A percentile compares a stretch with the other conserved stretches of the same genome.
Evolutionary conservation across 257 asterid species (phyloP).

Genomic region (Solanum bukasovii): DNA sequence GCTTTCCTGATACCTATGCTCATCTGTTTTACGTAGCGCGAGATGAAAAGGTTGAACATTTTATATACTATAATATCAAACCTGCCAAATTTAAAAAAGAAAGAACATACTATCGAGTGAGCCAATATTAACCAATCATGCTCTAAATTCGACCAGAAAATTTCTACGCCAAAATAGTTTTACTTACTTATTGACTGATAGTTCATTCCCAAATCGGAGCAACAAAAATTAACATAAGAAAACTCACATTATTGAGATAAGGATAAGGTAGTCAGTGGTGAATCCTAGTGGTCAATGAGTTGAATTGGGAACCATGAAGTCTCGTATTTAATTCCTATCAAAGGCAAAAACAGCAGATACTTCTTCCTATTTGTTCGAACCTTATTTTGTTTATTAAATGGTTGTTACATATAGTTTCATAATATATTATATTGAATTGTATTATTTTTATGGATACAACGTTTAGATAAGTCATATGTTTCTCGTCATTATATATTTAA

Average conservation of each 20-base stretch:
- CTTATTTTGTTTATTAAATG: too few species aligned
- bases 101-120: neutral
- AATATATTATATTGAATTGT: neutral
- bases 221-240: neutral
- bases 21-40: slow-evolving; percentile 2
- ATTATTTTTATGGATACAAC: neutral
- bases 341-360: neutral
- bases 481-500: neutral
- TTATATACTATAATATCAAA: neutral
- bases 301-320: neutral
- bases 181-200: neutral
- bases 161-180: neutral
- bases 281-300: neutral
- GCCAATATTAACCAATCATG: neutral
- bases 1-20: slow-evolving; percentile 17
- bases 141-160: neutral
- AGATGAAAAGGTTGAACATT: neutral
- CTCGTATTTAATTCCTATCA: neutral
- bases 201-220: neutral
- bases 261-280: too few species aligned
- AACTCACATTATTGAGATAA: neutral
- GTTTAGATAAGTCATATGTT: neutral
- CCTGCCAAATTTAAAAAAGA: neutral
- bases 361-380: neutral
- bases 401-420: neutral